Evolutionary conservation across 768 basidiomycete genomes (phyloP).

Genomic region (Tylopilus plumbeoviolaceoides): DNA sequence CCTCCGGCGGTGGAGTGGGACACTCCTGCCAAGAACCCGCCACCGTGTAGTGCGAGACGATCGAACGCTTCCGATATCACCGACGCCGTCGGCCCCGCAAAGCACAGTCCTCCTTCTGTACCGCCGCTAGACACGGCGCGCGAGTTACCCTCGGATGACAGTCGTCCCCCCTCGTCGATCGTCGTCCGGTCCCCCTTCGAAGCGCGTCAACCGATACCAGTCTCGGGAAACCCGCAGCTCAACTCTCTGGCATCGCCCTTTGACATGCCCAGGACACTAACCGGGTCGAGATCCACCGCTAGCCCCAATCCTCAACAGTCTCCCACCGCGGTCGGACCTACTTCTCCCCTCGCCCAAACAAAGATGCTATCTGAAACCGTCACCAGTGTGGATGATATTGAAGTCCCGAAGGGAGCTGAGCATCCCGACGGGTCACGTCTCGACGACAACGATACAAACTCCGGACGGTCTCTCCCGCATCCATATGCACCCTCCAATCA

Average conservation of each 20-base stretch:
- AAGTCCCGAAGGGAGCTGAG: background rate
- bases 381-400: background rate
- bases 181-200: slow-evolving; percentile 18
- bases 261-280: slow-evolving; percentile 1
- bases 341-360: background rate
- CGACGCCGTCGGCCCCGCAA: background rate
- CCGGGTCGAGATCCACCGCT: background rate
- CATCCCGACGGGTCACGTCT: background rate
- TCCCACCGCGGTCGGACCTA: background rate
- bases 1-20: slow-evolving; percentile 4
- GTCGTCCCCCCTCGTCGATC: slow-evolving; percentile 20
- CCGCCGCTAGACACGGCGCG: slow-evolving; percentile 9
- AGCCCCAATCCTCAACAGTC: background rate
- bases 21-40: slow-evolving; percentile 1
- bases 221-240: background rate
- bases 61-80: background rate
- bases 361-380: background rate
- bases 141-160: slow-evolving; percentile 12
- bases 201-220: slow-evolving; percentile 1
- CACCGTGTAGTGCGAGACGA: background rate
- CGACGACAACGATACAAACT: slow-evolving; percentile 3
- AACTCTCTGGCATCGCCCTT: slow-evolving; percentile 16
- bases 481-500: background rate
- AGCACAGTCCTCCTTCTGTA: slow-evolving; percentile 2
- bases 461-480: background rate